Evolutionary conservation across 768 basidiomycete genomes (phyloP).

Genomic region (Pleurotus salmoneostramineus): DNA sequence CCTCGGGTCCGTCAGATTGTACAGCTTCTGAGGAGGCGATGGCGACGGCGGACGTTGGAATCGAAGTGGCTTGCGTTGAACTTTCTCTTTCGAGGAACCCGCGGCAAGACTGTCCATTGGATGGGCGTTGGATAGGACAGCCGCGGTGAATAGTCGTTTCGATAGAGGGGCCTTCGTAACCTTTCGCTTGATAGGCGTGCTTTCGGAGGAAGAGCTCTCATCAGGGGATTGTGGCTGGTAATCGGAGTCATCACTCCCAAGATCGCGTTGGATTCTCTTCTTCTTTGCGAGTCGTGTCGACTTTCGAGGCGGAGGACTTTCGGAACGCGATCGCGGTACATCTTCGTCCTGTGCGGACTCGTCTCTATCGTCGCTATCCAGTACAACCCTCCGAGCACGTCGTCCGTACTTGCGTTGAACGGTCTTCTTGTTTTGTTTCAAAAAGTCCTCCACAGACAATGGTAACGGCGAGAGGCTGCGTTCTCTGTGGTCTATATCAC

Average conservation of each 20-base stretch:
- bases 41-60: background rate
- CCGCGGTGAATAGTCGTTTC: background rate
- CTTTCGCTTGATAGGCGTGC: background rate
- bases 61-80: background rate
- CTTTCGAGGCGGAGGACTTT: background rate
- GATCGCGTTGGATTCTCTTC: background rate
- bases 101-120: slow-evolving; percentile 1
- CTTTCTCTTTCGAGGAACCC: background rate
- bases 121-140: background rate
- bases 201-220: background rate
- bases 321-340: background rate
- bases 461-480: background rate
- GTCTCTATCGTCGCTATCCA: slow-evolving; percentile 5
- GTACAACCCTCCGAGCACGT: background rate
- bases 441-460: background rate
- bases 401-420: background rate
- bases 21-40: background rate
- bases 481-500: background rate
- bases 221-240: background rate
- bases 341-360: background rate
- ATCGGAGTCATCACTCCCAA: background rate
- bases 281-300: background rate
- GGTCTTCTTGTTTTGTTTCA: background rate
- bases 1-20: background rate
- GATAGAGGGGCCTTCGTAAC: background rate